Evolutionary conservation across 73 alveolate genomes (phyloP).

Genomic region (Breviolum minutum): DNA sequence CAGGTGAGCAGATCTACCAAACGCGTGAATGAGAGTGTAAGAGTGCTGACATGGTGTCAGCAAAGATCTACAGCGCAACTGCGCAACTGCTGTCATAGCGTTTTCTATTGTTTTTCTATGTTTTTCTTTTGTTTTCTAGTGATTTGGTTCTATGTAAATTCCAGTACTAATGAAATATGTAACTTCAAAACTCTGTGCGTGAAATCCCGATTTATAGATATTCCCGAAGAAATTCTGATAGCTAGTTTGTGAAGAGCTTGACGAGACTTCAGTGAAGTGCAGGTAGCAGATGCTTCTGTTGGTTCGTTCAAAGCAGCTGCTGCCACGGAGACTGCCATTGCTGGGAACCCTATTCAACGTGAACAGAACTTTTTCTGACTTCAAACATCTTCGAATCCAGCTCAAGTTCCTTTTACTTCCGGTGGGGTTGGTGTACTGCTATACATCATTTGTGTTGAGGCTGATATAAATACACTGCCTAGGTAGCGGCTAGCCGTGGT

Average conservation of each 20-base stretch:
- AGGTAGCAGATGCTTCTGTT: conserved; percentile 90
- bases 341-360: neutral
- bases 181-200: neutral
- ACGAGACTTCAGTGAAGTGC: neutral
- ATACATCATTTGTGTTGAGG: neutral
- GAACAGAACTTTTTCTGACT: neutral
- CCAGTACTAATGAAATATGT: neutral
- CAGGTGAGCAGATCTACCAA: too few species aligned
- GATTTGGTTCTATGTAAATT: too few species aligned
- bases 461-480: neutral
- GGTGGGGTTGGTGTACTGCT: neutral
- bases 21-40: too few species aligned
- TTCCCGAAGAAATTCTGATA: neutral
- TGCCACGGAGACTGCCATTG: conserved; percentile 61
- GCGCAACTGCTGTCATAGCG: too few species aligned
- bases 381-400: neutral
- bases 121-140: neutral
- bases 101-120: neutral
- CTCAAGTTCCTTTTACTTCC: neutral
- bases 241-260: neutral
- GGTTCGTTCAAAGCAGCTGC: conserved; percentile 88
- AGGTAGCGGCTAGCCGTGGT: conserved; percentile 94
- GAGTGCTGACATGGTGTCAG: too few species aligned
- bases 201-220: neutral
- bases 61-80: too few species aligned